These are phyloP conservation scores for Chaetomiaceae sp. DNA, from an alignment of 2,329 filamentous ascomycete genomes.

Conservation along the genomic window DNA sequence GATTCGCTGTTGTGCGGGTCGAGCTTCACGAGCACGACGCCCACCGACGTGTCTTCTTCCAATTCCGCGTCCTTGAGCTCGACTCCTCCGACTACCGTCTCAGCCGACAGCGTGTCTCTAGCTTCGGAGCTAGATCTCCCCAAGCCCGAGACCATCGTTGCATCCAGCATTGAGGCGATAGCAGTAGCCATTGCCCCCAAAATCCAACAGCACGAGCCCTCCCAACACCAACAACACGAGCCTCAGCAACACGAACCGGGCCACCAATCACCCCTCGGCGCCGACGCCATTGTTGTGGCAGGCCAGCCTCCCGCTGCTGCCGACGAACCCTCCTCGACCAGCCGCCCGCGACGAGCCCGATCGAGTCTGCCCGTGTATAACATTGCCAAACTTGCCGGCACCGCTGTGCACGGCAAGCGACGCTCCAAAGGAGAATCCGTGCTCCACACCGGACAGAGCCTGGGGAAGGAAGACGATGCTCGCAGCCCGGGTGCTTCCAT, in stretches of 20 bases:
- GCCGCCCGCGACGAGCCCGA: constrained; percentile 52
- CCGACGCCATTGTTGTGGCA: constrained; percentile 25
- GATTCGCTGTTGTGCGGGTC: constrained; percentile 23
- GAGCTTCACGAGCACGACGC: constrained; percentile 27
- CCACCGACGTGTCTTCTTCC: constrained; percentile 29
- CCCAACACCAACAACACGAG: not conserved
- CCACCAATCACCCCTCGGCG: constrained; percentile 16
- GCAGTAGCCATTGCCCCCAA: constrained; percentile 18
- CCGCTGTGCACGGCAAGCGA: constrained; percentile 54
- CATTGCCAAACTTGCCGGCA: constrained; percentile 57
- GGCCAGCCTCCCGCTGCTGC: constrained; percentile 8
- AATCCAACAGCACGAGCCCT: not conserved
- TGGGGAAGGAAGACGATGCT: constrained; percentile 18
- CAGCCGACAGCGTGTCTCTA: constrained; percentile 31
- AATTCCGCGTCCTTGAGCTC: constrained; percentile 29
- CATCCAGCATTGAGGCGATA: constrained; percentile 19
- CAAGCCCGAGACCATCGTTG: constrained; percentile 23
- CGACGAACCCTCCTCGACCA: constrained; percentile 27
- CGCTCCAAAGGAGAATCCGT: constrained; percentile 48
- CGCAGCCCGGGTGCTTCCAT: constrained; percentile 6
- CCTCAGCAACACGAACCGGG: constrained; percentile 15
- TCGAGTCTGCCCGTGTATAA: constrained; percentile 62
- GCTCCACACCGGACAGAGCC: constrained; percentile 38
- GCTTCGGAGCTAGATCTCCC: constrained; percentile 27
- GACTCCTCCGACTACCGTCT: constrained; percentile 32